A percentile compares a stretch with the other conserved stretches of the same genome.
Conservation (phyloP, 2,329 filamentous ascomycete species). For the Pseudogymnoascus sp. region DNA sequence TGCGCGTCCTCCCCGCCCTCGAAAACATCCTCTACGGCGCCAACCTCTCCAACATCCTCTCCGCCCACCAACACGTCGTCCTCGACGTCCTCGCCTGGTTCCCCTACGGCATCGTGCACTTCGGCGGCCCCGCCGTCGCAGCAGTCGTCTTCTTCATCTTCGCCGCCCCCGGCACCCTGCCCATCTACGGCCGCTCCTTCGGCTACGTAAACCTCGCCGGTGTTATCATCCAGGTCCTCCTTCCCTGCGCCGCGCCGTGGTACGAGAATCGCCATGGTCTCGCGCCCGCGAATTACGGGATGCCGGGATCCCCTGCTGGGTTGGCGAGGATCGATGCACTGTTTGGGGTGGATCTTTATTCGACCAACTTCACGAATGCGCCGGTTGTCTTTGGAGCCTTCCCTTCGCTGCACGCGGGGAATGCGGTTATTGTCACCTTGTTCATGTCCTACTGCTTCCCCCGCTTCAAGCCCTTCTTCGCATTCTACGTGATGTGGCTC, state of each 20-base stretch:
- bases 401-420: constrained; percentile 83
- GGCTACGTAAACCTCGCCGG: constrained; percentile 88
- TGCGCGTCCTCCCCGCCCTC: constrained; percentile 83
- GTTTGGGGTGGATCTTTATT: constrained; percentile 89
- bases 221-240: constrained; percentile 78
- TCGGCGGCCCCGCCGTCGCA: constrained; percentile 73
- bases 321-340: constrained; percentile 81
- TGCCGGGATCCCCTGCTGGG: constrained; percentile 81
- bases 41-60: constrained; percentile 91
- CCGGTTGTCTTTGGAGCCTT: constrained; percentile 93
- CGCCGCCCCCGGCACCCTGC: constrained; percentile 73
- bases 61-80: constrained; percentile 73
- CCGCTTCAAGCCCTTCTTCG: constrained; percentile 67
- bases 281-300: constrained; percentile 84
- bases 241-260: constrained; percentile 94
- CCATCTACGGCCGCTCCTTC: constrained; percentile 77
- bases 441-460: constrained; percentile 94
- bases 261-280: constrained; percentile 91
- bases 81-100: constrained; percentile 88
- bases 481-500: constrained; percentile 81
- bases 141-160: constrained; percentile 78
- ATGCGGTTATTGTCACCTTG: constrained; percentile 78
- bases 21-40: constrained; percentile 96
- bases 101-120: constrained; percentile 86
- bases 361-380: constrained; percentile 80